phyloP scores from a whole-genome alignment of 345 rosid species.

The Punica granatum region DNA sequence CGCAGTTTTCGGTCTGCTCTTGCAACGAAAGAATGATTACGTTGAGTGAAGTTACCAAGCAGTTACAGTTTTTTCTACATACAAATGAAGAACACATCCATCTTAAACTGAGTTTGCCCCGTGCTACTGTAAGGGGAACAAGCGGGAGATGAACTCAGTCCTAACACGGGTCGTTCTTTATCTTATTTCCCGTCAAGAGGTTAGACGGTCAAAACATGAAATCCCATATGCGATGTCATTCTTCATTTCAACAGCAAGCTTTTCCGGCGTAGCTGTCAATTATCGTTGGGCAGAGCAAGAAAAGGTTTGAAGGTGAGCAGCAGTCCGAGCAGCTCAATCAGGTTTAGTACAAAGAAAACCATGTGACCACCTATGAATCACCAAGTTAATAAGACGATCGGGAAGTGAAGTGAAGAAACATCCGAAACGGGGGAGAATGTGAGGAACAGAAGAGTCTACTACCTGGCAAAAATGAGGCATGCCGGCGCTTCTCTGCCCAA shows the following conservation, averaged over 20 bases:
- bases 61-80: no score
- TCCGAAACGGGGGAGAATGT: background rate
- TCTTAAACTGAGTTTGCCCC: no score
- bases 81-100: no score
- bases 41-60: no score
- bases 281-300: conserved; percentile 19
- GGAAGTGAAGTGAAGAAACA: background rate
- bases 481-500: conserved; percentile 40
- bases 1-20: no score
- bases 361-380: conserved; percentile 29
- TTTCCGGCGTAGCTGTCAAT: background rate
- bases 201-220: background rate
- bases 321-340: conserved; percentile 38
- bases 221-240: background rate
- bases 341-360: conserved; percentile 40
- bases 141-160: no score
- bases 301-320: conserved; percentile 42
- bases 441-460: conserved; percentile 1
- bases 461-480: conserved; percentile 39
- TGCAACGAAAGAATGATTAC: no score
- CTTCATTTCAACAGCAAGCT: background rate
- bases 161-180: no score
- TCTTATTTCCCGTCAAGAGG: background rate
- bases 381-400: background rate
- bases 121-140: no score